These are phyloP conservation scores for Aspergillus incahuasiensis DNA, from an alignment of 495 filamentous ascomycete genomes.

Conservation along the genomic window DNA sequence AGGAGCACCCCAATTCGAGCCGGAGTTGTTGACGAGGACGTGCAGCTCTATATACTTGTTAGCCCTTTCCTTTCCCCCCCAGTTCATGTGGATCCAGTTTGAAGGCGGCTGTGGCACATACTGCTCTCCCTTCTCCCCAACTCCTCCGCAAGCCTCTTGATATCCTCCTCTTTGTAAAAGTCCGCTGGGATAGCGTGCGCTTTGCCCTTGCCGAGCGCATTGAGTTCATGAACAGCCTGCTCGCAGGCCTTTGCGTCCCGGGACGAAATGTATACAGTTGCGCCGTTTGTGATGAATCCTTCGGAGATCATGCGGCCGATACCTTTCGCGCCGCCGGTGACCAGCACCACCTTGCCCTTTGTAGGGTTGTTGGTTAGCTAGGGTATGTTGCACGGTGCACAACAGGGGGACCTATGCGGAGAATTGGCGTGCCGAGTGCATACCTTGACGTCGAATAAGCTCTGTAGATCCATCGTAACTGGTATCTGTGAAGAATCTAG, in stretches of 20 bases:
- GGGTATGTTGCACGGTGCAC: neutral
- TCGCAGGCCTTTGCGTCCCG: slow-evolving; percentile 61
- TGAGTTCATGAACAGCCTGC: slow-evolving; percentile 54
- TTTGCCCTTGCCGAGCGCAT: slow-evolving; percentile 57
- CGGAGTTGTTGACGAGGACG: slow-evolving; percentile 77
- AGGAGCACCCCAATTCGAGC: slow-evolving; percentile 65
- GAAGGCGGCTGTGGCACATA: slow-evolving; percentile 27
- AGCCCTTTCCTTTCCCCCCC: neutral
- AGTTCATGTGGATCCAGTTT: too few relatives aligned
- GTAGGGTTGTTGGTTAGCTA: slow-evolving; percentile 12
- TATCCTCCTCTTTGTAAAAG: slow-evolving; percentile 70
- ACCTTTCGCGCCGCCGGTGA: slow-evolving; percentile 67
- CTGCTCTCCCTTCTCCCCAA: slow-evolving; percentile 58
- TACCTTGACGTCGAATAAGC: slow-evolving; percentile 57
- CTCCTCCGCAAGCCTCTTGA: slow-evolving; percentile 59
- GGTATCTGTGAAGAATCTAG: too few relatives aligned
- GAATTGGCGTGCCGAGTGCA: slow-evolving; percentile 5
- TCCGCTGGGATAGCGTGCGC: slow-evolving; percentile 64
- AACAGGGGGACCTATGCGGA: neutral
- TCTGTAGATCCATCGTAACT: slow-evolving; percentile 48
- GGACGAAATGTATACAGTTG: slow-evolving; percentile 79
- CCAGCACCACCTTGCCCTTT: slow-evolving; percentile 69
- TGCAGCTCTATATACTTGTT: slow-evolving; percentile 49
- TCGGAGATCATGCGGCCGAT: slow-evolving; percentile 80
- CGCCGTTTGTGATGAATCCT: slow-evolving; percentile 72